Conservation (phyloP, 805 yeast genomes). For the Blastobotrys chiropterorum region DNA sequence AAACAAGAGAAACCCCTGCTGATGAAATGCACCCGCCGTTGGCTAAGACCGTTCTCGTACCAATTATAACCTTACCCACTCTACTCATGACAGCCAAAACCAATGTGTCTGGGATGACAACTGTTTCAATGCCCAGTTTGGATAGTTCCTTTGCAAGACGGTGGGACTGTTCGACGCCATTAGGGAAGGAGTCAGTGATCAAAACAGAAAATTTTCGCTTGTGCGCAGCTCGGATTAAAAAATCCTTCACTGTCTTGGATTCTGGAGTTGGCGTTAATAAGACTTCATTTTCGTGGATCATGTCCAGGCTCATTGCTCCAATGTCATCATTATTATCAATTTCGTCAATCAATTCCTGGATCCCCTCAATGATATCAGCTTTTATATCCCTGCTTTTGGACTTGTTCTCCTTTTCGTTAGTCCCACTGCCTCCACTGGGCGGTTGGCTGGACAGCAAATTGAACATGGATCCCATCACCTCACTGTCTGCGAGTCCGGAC, state of each 20-base stretch:
- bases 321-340: slow-evolving; percentile 83
- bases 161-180: slow-evolving; percentile 72
- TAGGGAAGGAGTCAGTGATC: slow-evolving; percentile 90
- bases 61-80: slow-evolving; percentile 92
- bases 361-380: slow-evolving; percentile 84
- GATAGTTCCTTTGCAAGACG: slow-evolving; percentile 73
- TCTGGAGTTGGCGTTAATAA: slow-evolving; percentile 89
- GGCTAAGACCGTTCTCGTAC: slow-evolving; percentile 87
- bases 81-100: slow-evolving; percentile 94
- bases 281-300: slow-evolving; percentile 78
- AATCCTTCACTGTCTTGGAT: slow-evolving; percentile 81
- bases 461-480: slow-evolving; percentile 74
- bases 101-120: slow-evolving; percentile 87
- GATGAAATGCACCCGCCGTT: slow-evolving; percentile 92
- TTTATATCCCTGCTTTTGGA: slow-evolving; percentile 50
- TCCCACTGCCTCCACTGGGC: slow-evolving; percentile 11
- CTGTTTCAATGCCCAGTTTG: slow-evolving; percentile 80
- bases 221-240: slow-evolving; percentile 75
- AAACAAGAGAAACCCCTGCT: slow-evolving; percentile 87
- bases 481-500: slow-evolving; percentile 7
- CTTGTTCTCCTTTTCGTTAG: slow-evolving; percentile 20
- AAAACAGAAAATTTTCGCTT: slow-evolving; percentile 85
- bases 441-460: slow-evolving; percentile 53
- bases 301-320: slow-evolving; percentile 83
- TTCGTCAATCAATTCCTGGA: slow-evolving; percentile 87